A percentile compares a stretch with the other conserved stretches of the same genome.
phyloP scores from a whole-genome alignment of 2,329 filamentous ascomycete genomes.

The Trichoderma semiorbis region DNA sequence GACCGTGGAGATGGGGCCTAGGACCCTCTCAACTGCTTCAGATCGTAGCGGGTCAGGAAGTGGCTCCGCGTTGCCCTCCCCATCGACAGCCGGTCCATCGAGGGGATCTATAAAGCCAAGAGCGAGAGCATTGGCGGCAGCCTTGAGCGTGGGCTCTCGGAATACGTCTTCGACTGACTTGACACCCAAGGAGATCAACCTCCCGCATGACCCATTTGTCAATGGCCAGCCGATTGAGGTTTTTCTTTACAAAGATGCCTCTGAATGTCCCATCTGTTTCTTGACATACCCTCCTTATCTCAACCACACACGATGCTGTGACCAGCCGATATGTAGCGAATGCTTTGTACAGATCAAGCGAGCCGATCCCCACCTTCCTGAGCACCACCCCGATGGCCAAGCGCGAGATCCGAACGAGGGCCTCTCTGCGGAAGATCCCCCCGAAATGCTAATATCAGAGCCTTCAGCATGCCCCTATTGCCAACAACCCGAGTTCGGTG shows the following conservation, averaged over 20 bases:
- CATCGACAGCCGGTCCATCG: constrained; percentile 37
- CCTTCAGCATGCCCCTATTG: constrained; percentile 93
- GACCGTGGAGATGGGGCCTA: constrained; percentile 73
- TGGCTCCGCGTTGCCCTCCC: constrained; percentile 54
- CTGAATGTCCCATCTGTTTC: constrained; percentile 95
- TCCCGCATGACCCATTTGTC: constrained; percentile 80
- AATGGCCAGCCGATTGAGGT: constrained; percentile 94
- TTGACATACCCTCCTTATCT: constrained; percentile 92
- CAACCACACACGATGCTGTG: constrained; percentile 91
- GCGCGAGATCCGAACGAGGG: constrained; percentile 35
- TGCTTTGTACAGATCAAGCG: constrained; percentile 99
- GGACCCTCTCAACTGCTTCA: constrained; percentile 75
- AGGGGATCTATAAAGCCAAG: constrained; percentile 69
- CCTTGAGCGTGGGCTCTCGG: constrained; percentile 70
- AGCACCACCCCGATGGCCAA: constrained; percentile 60
- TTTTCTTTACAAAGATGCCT: constrained; percentile 85
- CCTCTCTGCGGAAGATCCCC: constrained; percentile 46
- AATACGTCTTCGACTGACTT: constrained; percentile 71
- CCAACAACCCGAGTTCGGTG: constrained; percentile 88
- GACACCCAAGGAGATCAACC: constrained; percentile 69
- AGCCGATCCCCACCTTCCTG: constrained; percentile 83
- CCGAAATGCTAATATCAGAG: constrained; percentile 77
- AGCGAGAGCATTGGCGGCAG: constrained; percentile 83
- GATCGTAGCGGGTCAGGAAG: constrained; percentile 62
- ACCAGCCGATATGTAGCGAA: constrained; percentile 94